A percentile compares a stretch with the other conserved stretches of the same genome.
These are phyloP conservation scores for Mycosphaerella sp. DNA, from an alignment of 2,329 filamentous ascomycete genomes.

Conservation along the genomic window DNA sequence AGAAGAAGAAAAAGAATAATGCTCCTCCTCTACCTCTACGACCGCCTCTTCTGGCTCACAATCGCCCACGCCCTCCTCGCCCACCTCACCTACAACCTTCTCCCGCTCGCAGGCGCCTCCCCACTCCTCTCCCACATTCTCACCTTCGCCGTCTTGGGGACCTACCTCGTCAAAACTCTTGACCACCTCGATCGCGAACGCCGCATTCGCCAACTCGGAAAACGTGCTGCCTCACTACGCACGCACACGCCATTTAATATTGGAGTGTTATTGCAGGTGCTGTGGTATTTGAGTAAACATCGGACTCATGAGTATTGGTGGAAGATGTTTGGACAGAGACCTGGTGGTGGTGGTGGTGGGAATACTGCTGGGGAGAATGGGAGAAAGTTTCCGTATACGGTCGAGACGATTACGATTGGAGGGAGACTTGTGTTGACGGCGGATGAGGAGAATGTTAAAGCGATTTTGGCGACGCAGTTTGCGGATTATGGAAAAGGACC, in stretches of 20 bases:
- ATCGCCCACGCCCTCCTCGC: conserved; percentile 14
- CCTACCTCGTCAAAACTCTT: conserved; percentile 18
- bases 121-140: conserved; percentile 6
- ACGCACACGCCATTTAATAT: conserved; percentile 48
- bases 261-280: conserved; percentile 55
- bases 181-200: conserved; percentile 29
- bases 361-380: conserved; percentile 21
- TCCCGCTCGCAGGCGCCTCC: background rate
- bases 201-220: conserved; percentile 39
- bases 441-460: conserved; percentile 87
- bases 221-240: conserved; percentile 38
- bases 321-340: conserved; percentile 38
- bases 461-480: conserved; percentile 82
- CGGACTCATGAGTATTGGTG: conserved; percentile 58
- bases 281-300: conserved; percentile 45
- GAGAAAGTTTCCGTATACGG: conserved; percentile 47
- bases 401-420: conserved; percentile 52
- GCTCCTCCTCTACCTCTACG: conserved; percentile 9
- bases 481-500: conserved; percentile 75
- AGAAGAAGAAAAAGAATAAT: background rate
- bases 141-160: conserved; percentile 5
- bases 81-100: background rate
- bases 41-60: conserved; percentile 13
- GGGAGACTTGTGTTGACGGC: conserved; percentile 65
- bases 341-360: too few species aligned